A percentile compares a stretch with the other conserved stretches of the same genome.
Conservation (phyloP, 805 yeast species). For the Teunomyces panamensis region DNA sequence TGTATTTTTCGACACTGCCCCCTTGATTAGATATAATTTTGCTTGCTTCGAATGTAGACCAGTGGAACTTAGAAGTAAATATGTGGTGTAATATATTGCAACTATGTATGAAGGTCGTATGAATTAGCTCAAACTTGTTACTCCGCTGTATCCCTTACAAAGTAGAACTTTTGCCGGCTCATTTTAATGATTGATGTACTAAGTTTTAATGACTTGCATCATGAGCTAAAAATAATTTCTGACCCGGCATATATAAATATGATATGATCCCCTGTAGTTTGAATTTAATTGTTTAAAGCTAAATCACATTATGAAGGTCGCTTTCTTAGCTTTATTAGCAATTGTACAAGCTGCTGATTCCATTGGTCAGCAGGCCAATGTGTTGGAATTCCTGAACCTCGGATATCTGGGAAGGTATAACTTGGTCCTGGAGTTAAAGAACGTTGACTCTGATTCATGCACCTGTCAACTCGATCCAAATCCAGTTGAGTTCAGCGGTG, state of each 20-base stretch:
- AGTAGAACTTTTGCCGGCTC: neutral
- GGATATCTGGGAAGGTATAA: conserved; percentile 55
- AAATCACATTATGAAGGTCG: neutral
- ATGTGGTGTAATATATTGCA: too few species aligned
- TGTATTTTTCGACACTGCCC: neutral
- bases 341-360: neutral
- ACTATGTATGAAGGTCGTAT: too few species aligned
- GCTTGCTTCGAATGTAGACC: too few species aligned
- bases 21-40: neutral
- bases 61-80: too few species aligned
- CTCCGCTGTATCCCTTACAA: too few species aligned
- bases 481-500: conserved; percentile 49
- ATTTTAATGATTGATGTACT: neutral
- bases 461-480: conserved; percentile 40
- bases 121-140: too few species aligned
- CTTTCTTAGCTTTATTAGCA: conserved; percentile 2
- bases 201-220: neutral
- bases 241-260: neutral
- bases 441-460: conserved; percentile 44
- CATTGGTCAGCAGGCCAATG: conserved; percentile 15
- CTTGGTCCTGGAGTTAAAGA: conserved; percentile 44
- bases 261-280: neutral
- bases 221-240: neutral
- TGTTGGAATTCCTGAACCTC: conserved; percentile 49
- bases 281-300: neutral